Evolutionary conservation across 495 filamentous ascomycete genomes (phyloP).

Genomic region (Hyaloscypha hepaticicola): DNA sequence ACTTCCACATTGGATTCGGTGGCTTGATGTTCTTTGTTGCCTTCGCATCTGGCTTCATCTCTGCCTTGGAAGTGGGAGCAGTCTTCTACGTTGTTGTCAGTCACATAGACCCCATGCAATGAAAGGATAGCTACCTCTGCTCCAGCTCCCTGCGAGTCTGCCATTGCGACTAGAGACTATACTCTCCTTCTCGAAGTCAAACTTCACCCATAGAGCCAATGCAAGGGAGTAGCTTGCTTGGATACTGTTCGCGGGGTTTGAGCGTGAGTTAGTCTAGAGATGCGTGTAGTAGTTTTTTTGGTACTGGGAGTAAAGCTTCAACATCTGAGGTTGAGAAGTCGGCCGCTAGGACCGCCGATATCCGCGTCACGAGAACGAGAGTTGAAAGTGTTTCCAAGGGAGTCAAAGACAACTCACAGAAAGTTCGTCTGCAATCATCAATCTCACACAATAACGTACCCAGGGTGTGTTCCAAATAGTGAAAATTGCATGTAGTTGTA

Average conservation of each 20-base stretch:
- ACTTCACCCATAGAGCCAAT: not conserved
- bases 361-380: not conserved
- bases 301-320: too few relatives aligned
- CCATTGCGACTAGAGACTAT: constrained; percentile 14
- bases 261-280: too few relatives aligned
- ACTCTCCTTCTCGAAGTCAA: not conserved
- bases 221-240: not conserved
- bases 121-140: constrained; percentile 20
- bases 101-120: not conserved
- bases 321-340: not conserved
- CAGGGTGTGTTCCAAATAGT: too few relatives aligned
- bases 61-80: constrained; percentile 28
- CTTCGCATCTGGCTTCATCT: constrained; percentile 34
- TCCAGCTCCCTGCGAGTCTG: constrained; percentile 24
- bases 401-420: too few relatives aligned
- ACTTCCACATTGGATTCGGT: constrained; percentile 67
- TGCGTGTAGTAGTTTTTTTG: too few relatives aligned
- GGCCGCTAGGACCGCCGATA: not conserved
- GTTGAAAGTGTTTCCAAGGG: too few relatives aligned
- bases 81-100: not conserved
- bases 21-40: constrained; percentile 45
- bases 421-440: too few relatives aligned
- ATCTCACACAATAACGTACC: too few relatives aligned
- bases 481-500: too few relatives aligned
- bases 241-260: not conserved